A percentile compares a stretch with the other conserved stretches of the same genome.
These are phyloP conservation scores for Trichoderma endophyticum DNA, from an alignment of 2,329 filamentous ascomycete genomes.

Conservation along the genomic window DNA sequence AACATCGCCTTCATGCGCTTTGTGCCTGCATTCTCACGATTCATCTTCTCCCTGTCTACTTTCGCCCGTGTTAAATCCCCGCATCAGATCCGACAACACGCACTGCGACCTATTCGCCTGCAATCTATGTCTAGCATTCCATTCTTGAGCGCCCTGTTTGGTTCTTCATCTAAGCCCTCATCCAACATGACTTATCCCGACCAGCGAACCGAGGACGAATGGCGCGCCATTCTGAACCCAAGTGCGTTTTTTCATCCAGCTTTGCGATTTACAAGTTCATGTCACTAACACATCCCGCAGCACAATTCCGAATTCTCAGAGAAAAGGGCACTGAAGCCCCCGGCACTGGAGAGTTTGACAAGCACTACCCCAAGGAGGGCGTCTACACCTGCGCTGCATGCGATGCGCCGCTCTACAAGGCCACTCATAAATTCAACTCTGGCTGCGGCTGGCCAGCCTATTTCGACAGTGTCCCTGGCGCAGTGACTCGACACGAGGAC, in stretches of 20 bases:
- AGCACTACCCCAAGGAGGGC: conserved; percentile 72
- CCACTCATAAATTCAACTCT: conserved; percentile 91
- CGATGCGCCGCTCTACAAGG: conserved; percentile 84
- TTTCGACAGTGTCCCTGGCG: conserved; percentile 90
- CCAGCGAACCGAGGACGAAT: conserved; percentile 76
- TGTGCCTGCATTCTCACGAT: conserved; percentile 44
- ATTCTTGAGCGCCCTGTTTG: conserved; percentile 74
- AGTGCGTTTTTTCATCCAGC: conserved; percentile 30
- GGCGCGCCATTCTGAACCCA: conserved; percentile 76
- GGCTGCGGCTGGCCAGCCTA: conserved; percentile 98
- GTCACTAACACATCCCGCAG: conserved; percentile 43
- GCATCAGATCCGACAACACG: conserved; percentile 20
- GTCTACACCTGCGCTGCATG: conserved; percentile 88
- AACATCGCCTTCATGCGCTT: conserved; percentile 45
- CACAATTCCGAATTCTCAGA: conserved; percentile 92
- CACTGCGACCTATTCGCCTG: conserved; percentile 29
- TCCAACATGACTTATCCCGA: conserved; percentile 73
- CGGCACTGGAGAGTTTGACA: conserved; percentile 79
- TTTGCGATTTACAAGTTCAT: not conserved
- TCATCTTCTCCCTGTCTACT: conserved; percentile 48
- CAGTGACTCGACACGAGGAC: conserved; percentile 80
- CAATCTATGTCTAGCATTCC: conserved; percentile 74
- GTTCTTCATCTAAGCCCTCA: conserved; percentile 41
- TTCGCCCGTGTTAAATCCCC: conserved; percentile 39
- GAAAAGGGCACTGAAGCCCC: conserved; percentile 87